A percentile compares a stretch with the other conserved stretches of the same genome.
Evolutionary conservation across 106 monocot genomes (phyloP).

Genomic region (Allium cepa): DNA sequence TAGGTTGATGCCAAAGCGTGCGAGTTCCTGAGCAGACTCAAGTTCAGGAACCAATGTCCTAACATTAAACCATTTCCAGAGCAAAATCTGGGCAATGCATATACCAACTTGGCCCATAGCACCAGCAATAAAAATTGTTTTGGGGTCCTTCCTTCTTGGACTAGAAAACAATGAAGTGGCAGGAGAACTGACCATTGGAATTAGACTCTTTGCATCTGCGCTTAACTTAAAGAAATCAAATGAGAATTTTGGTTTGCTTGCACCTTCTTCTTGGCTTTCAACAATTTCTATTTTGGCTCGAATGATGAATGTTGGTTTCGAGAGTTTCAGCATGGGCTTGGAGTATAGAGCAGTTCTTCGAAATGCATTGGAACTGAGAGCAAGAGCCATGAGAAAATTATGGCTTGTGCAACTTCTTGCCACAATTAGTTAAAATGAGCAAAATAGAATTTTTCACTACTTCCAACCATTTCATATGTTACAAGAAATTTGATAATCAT

Average conservation of each 20-base stretch:
- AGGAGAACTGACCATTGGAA: slow-evolving; percentile 35
- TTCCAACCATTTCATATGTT: no score
- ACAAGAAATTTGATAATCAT: no score
- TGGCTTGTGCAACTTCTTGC: not conserved
- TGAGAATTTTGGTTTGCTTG: slow-evolving; percentile 20
- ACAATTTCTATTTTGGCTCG: slow-evolving; percentile 9
- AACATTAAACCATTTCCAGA: slow-evolving; percentile 66
- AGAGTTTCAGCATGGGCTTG: slow-evolving; percentile 5
- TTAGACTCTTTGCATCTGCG: slow-evolving; percentile 35
- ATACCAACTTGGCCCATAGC: slow-evolving; percentile 73
- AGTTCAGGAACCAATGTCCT: slow-evolving; percentile 90
- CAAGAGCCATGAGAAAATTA: slow-evolving; percentile 44
- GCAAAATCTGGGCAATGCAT: slow-evolving; percentile 54
- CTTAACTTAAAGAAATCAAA: slow-evolving; percentile 35
- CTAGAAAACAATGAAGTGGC: slow-evolving; percentile 40
- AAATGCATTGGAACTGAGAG: slow-evolving; percentile 50
- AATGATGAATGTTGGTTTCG: slow-evolving; percentile 1
- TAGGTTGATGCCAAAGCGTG: slow-evolving; percentile 75
- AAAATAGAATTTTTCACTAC: no score
- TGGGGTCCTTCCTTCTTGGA: slow-evolving; percentile 64
- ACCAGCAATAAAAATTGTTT: slow-evolving; percentile 79
- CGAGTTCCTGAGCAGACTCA: slow-evolving; percentile 76
- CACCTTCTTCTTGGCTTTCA: not conserved
- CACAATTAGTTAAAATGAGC: no score
- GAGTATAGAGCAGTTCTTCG: slow-evolving; percentile 9